phyloP scores from a whole-genome alignment of 768 basidiomycete species.

The Boletus patriciae region DNA sequence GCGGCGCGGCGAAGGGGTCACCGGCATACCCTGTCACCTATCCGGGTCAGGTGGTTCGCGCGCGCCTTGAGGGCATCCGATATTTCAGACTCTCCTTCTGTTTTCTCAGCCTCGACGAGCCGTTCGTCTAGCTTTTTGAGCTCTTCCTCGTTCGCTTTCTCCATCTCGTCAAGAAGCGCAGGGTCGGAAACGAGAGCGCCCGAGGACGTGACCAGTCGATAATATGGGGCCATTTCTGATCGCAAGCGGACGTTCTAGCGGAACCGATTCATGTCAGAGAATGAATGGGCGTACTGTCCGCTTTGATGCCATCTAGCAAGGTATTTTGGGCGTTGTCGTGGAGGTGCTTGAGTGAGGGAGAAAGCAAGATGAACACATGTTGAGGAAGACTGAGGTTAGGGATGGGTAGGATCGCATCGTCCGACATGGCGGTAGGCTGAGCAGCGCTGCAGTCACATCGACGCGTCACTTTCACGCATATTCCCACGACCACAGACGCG shows the following conservation, averaged over 20 bases:
- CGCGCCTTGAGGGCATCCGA: conserved; percentile 81
- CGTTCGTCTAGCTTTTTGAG: conserved; percentile 74
- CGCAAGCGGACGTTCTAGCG: background rate
- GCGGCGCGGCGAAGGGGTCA: background rate
- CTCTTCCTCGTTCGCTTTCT: conserved; percentile 65
- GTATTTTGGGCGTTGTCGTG: conserved; percentile 65
- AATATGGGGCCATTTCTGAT: conserved; percentile 89
- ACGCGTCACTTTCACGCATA: conserved; percentile 20
- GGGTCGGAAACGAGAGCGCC: conserved; percentile 46
- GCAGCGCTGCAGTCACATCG: background rate
- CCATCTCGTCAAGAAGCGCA: conserved; percentile 25
- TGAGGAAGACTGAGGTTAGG: conserved; percentile 85
- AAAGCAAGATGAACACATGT: conserved; percentile 71
- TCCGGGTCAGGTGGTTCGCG: conserved; percentile 83
- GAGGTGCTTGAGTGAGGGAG: conserved; percentile 55
- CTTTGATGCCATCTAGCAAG: conserved; percentile 72
- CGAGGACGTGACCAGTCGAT: conserved; percentile 54
- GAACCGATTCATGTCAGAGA: background rate
- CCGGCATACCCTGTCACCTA: conserved; percentile 70
- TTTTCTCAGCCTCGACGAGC: conserved; percentile 83
- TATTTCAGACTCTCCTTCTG: conserved; percentile 91
- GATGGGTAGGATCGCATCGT: conserved; percentile 80
- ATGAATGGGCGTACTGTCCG: conserved; percentile 61
- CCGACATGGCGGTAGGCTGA: conserved; percentile 56
- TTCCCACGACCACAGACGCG: conserved; percentile 17